A percentile compares a stretch with the other conserved stretches of the same genome.
Conservation (phyloP, 2,329 filamentous ascomycete genomes). For the Hortaea sp. region DNA sequence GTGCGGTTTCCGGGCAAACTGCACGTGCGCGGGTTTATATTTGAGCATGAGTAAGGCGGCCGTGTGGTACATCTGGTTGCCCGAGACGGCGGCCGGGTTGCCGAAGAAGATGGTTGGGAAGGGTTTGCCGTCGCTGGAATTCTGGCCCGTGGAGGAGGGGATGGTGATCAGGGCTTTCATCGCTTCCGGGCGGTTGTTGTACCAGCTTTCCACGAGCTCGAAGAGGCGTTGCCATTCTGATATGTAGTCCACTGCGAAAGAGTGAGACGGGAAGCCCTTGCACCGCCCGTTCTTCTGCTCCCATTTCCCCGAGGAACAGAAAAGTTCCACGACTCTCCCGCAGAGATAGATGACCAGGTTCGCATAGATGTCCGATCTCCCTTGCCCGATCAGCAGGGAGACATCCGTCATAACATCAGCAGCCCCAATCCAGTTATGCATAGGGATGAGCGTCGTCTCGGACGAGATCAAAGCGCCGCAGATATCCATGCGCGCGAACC, state of each 20-base stretch:
- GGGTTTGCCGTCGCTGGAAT: conserved; percentile 10
- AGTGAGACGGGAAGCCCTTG: conserved; percentile 7
- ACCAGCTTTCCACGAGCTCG: conserved; percentile 25
- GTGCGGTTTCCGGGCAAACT: conserved; percentile 22
- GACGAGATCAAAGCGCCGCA: conserved; percentile 47
- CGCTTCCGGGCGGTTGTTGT: conserved; percentile 20
- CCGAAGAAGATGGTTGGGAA: conserved; percentile 38
- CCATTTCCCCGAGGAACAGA: conserved; percentile 21
- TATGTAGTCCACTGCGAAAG: conserved; percentile 16
- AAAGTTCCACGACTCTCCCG: conserved; percentile 33
- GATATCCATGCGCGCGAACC: conserved; percentile 48
- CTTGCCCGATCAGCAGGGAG: conserved; percentile 20
- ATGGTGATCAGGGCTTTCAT: conserved; percentile 27
- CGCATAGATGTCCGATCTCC: conserved; percentile 45
- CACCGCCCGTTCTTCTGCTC: conserved; percentile 15
- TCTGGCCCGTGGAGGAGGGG: conserved; percentile 6
- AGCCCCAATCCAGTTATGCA: conserved; percentile 39
- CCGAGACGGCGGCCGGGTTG: conserved; percentile 33
- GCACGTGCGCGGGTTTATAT: conserved; percentile 32
- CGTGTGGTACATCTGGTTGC: conserved; percentile 48
- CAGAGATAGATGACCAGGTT: conserved; percentile 51
- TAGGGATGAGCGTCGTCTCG: conserved; percentile 39
- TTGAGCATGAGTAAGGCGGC: conserved; percentile 45
- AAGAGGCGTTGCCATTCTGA: conserved; percentile 25
- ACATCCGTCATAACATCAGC: conserved; percentile 29